Percentiles rank a stretch among this genome's conserved stretches.
phyloP scores from a whole-genome alignment of 768 basidiomycete species.

The Termitomyces sp. region DNA sequence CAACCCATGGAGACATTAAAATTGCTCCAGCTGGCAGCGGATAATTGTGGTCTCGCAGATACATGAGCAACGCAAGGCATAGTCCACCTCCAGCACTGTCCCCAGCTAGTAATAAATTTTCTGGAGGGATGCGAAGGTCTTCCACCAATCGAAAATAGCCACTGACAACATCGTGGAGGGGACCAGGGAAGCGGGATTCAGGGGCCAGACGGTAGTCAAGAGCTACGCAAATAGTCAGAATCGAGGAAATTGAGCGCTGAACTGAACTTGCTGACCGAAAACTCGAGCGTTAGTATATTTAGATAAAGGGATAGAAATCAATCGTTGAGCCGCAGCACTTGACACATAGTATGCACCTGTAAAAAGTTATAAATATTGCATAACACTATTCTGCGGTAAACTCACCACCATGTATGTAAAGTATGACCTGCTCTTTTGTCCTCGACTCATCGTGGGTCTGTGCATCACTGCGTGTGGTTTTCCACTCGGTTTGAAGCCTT shows the following conservation, averaged over 20 bases:
- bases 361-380: not conserved
- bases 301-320: conserved; percentile 86
- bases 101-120: conserved; percentile 84
- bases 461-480: conserved; percentile 29
- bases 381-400: not conserved
- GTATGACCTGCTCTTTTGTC: conserved; percentile 74
- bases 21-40: conserved; percentile 82
- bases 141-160: conserved; percentile 85
- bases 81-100: conserved; percentile 95
- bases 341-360: conserved; percentile 90
- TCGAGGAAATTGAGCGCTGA: not conserved
- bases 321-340: conserved; percentile 84
- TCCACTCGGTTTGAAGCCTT: conserved; percentile 78
- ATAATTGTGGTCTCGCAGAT: conserved; percentile 89
- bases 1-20: conserved; percentile 93
- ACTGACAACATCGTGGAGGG: conserved; percentile 77
- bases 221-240: conserved; percentile 39
- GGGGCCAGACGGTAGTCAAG: conserved; percentile 95
- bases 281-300: conserved; percentile 87
- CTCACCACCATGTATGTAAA: conserved; percentile 91
- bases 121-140: conserved; percentile 85
- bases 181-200: conserved; percentile 91
- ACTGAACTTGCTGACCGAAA: conserved; percentile 42
- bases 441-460: conserved; percentile 18
- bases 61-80: conserved; percentile 81